Percentiles rank a stretch among this genome's conserved stretches.
phyloP scores from a whole-genome alignment of 495 filamentous ascomycete genomes.

The Hyaloscypha bicolor region DNA sequence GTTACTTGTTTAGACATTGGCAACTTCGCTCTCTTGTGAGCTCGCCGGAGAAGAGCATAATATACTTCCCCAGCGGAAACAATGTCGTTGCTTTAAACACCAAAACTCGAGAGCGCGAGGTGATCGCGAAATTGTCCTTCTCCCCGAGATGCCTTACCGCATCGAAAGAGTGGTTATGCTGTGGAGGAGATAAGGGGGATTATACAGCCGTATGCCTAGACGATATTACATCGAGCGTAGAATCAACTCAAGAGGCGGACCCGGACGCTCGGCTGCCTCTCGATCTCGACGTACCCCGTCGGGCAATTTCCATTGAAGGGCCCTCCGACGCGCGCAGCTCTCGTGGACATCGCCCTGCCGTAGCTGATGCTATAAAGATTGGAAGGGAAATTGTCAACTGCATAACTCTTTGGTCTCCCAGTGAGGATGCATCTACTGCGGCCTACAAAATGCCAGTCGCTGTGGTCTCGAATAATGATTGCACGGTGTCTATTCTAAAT shows the following conservation, averaged over 20 bases:
- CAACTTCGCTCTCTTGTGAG: slow-evolving; percentile 92
- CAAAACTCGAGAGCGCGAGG: slow-evolving; percentile 69
- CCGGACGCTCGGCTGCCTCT: slow-evolving; percentile 64
- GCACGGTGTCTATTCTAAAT: slow-evolving; percentile 77
- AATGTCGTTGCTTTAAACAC: slow-evolving; percentile 76
- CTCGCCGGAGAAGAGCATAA: slow-evolving; percentile 68
- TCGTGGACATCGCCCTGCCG: slow-evolving; percentile 4
- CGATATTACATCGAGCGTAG: slow-evolving; percentile 1
- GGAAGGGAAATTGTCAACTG: slow-evolving; percentile 57
- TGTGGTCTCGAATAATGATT: slow-evolving; percentile 79
- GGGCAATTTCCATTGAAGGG: slow-evolving; percentile 12
- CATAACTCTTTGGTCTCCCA: slow-evolving; percentile 56
- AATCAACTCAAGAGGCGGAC: slow-evolving; percentile 41
- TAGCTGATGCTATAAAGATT: slow-evolving; percentile 14
- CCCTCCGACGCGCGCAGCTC: slow-evolving; percentile 15
- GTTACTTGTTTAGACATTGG: slow-evolving; percentile 64
- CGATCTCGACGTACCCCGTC: slow-evolving; percentile 47
- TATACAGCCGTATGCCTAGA: slow-evolving; percentile 68
- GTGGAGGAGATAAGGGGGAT: slow-evolving; percentile 83
- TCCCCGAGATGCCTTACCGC: slow-evolving; percentile 82
- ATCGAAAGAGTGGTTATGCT: slow-evolving; percentile 84
- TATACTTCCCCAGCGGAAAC: slow-evolving; percentile 78
- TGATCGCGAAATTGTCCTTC: slow-evolving; percentile 79
- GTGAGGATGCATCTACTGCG: slow-evolving; percentile 25
- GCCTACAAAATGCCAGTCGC: slow-evolving; percentile 49